phyloP scores from a whole-genome alignment of 2,329 filamentous ascomycete genomes.

The Apiospora malaysiana region DNA sequence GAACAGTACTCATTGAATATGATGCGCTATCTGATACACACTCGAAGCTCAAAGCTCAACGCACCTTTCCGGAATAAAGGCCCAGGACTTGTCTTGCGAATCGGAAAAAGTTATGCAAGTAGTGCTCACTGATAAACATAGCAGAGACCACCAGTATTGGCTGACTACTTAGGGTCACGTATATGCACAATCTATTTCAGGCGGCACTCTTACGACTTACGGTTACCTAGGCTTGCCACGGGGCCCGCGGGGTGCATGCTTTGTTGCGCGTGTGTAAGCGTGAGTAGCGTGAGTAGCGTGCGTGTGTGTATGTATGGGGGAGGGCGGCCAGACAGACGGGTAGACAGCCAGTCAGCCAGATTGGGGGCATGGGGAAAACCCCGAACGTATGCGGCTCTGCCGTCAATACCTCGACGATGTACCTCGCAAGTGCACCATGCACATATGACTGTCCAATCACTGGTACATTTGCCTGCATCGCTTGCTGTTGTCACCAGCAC shows the following conservation, averaged over 20 bases:
- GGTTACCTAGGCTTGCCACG: conserved; percentile 21
- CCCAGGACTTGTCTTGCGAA: too few relatives aligned
- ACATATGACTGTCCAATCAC: background rate
- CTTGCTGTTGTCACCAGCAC: background rate
- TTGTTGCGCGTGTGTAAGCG: conserved; percentile 19
- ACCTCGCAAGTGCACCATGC: background rate
- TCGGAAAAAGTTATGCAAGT: background rate
- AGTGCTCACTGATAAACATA: too few relatives aligned
- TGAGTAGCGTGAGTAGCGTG: background rate
- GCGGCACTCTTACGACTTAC: background rate
- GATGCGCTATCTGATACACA: background rate
- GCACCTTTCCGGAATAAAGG: background rate
- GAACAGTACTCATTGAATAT: background rate
- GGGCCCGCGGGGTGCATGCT: background rate
- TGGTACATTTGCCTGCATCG: background rate
- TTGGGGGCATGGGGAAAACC: background rate
- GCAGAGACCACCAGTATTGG: too few relatives aligned
- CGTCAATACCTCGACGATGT: background rate
- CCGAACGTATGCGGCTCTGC: background rate
- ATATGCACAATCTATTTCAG: background rate
- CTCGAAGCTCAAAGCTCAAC: background rate
- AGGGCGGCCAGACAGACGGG: background rate
- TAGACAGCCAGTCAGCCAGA: background rate
- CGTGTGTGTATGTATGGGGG: background rate
- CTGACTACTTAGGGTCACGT: too few relatives aligned